These are phyloP conservation scores for Halocafeteria seosinensis DNA, from an alignment of 108 stramenopile species.

Conservation along the genomic window DNA sequence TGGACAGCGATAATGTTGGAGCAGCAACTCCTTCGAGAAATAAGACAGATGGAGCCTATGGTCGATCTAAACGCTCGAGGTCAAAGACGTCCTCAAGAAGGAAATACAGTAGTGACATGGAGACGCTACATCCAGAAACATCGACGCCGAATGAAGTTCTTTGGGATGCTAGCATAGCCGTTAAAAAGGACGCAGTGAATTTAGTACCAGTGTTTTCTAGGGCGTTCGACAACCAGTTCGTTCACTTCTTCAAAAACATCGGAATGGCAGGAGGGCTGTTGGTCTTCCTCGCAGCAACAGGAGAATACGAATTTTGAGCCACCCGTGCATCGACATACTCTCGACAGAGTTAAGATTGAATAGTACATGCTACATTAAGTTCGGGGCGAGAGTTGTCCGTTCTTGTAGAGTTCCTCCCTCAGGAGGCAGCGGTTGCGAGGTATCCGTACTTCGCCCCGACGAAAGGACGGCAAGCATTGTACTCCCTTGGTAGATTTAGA, in stretches of 20 bases:
- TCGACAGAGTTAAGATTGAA: too few species aligned
- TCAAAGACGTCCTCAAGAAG: neutral
- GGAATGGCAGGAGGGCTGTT: slow-evolving; percentile 1
- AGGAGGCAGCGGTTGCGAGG: too few species aligned
- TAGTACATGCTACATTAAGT: too few species aligned
- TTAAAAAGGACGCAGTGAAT: neutral
- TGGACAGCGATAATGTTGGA: neutral
- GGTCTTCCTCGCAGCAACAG: neutral
- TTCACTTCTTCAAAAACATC: slow-evolving; percentile 3
- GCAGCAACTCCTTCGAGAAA: neutral
- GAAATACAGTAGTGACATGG: neutral
- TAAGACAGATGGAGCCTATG: neutral
- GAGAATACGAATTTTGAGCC: too few species aligned
- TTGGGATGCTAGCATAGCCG: neutral
- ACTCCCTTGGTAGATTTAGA: too few species aligned
- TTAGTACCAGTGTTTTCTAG: neutral
- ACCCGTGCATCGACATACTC: too few species aligned
- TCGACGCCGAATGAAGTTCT: neutral
- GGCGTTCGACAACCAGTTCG: neutral
- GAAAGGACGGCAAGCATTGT: too few species aligned
- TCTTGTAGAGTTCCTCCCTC: too few species aligned
- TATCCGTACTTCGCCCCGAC: too few species aligned
- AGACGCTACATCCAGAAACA: neutral
- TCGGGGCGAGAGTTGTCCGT: too few species aligned
- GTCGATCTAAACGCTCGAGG: neutral